phyloP scores from a whole-genome alignment of 2,329 filamentous ascomycete genomes.

The Microdochium trichocladiopsis region DNA sequence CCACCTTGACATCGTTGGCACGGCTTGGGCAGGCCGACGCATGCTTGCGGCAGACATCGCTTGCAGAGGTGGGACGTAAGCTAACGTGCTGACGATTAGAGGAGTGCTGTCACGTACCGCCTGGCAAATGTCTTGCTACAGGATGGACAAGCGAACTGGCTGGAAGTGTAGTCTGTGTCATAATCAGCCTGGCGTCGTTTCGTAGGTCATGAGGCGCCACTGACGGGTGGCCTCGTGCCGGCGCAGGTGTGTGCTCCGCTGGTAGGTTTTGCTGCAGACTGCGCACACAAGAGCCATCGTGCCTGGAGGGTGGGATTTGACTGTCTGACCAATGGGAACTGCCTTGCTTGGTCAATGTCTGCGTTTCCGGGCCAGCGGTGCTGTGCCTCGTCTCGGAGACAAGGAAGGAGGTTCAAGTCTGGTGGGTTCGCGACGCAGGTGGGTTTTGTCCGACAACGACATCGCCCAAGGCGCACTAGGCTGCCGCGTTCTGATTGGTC shows the following conservation, averaged over 20 bases:
- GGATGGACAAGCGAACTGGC: conserved; percentile 9
- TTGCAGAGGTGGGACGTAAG: too few relatives aligned
- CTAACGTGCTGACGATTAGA: too few relatives aligned
- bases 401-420: too few relatives aligned
- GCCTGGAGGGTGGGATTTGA: too few relatives aligned
- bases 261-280: conserved; percentile 16
- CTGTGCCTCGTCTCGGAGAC: too few relatives aligned
- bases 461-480: too few relatives aligned
- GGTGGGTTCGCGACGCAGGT: background rate
- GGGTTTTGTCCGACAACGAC: background rate
- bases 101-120: conserved; percentile 5
- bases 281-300: conserved; percentile 4
- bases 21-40: conserved; percentile 11
- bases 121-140: conserved; percentile 11
- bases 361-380: too few relatives aligned
- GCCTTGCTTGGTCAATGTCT: too few relatives aligned
- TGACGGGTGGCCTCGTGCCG: conserved; percentile 18
- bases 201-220: conserved; percentile 1
- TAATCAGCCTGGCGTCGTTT: background rate
- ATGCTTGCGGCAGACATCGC: conserved; percentile 19
- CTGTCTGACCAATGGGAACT: too few relatives aligned
- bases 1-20: conserved; percentile 2
- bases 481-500: background rate
- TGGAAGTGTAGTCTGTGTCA: conserved; percentile 4
- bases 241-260: conserved; percentile 16